Evolutionary conservation across 2,329 filamentous ascomycete species (phyloP).

Genomic region (Diplodia sapinea): DNA sequence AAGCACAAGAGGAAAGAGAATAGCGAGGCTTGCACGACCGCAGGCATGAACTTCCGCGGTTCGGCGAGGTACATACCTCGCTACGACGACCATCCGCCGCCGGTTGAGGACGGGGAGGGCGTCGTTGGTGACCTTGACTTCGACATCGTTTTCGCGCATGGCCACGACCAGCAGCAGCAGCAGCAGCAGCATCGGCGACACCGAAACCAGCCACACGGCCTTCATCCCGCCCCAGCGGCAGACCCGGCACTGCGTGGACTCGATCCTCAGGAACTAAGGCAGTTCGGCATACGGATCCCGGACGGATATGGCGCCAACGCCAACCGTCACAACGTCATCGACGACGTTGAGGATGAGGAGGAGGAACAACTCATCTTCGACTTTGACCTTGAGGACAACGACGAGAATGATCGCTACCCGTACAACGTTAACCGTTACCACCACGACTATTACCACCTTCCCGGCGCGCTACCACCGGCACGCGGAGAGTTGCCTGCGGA

Average conservation of each 20-base stretch:
- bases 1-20: too few species aligned
- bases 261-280: background rate
- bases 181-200: background rate
- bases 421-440: background rate
- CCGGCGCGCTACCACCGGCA: background rate
- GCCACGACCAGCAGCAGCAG: background rate
- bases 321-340: background rate
- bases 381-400: conserved; percentile 2
- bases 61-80: background rate
- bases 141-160: conserved; percentile 1
- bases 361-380: conserved; percentile 11
- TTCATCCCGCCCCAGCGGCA: background rate
- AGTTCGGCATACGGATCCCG: background rate
- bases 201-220: background rate
- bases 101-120: background rate
- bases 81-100: background rate
- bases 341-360: background rate
- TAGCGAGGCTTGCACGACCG: background rate
- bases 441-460: background rate
- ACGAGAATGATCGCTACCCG: background rate
- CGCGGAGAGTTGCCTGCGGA: background rate
- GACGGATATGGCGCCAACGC: background rate
- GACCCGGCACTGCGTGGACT: background rate
- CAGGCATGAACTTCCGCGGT: background rate
- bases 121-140: conserved; percentile 16